Base-by-base conservation (phyloP, 139 green algal genomes). In the Chlamydomonas urium region DNA sequence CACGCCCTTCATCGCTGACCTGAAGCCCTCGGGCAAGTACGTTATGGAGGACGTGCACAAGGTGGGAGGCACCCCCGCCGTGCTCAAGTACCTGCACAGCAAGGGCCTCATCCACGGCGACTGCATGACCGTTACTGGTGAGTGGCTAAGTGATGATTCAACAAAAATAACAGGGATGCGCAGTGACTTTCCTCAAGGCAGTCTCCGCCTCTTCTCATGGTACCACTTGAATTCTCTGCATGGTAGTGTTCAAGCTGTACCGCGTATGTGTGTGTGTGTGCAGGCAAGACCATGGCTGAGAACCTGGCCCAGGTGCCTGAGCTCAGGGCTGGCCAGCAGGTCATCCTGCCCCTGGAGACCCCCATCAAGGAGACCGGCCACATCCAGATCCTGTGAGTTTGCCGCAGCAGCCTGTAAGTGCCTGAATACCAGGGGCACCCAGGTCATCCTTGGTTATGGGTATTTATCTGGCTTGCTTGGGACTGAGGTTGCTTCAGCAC, bases 1-100 rank as follows among this genome's bases (percentile, higher is more conserved):
- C 24, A 87, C 92, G 65, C 95, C 95, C 29, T 97, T 98, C 84
- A 90, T 99, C 57, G 92, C 91, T 23, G 93, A 99, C 85, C 83
- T 99, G 47, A 98, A 98, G 83, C 95, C 95, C 14, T 88, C 66
- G 6, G 95, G 95, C 48, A 92, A 91, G 58, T 99, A 97, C 73
- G 95, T 98, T 17, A 99, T 99, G 95, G 95, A 98, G 85, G 95
- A 98, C 71, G 35, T 99, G 38, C 95, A 99, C 87, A 95, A 94
- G 84, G 29, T 47, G 60, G 95, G 95, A 48, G 95, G 95, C 69
- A 97, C 90, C 23, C 95, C 95, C 36, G 95, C 84, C 2, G 86
- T 99, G 73, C 83, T 98, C 65, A 99, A 98, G 90, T 97, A 97
- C 79, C 88, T 99, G 28, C 76, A 93, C 65, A 69, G 90, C 47